phyloP scores from a whole-genome alignment of 2,329 filamentous ascomycete genomes.

The Xylaria multiplex region DNA sequence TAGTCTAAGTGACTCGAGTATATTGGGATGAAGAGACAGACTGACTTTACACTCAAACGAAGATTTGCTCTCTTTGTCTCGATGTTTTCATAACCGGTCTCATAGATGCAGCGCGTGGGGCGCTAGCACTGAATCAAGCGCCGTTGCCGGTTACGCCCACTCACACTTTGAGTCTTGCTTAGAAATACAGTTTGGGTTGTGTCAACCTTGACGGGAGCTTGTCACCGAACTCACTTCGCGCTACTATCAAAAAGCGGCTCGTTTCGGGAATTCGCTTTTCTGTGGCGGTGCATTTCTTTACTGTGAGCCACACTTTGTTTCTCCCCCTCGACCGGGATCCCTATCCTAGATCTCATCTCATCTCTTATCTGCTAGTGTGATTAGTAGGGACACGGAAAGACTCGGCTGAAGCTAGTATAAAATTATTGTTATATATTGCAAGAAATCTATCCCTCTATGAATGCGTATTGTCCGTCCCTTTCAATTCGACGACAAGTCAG shows the following conservation, averaged over 20 bases:
- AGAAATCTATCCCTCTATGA: slow-evolving; percentile 16
- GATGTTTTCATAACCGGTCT: slow-evolving; percentile 35
- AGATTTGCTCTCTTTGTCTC: background rate
- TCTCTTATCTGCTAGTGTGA: slow-evolving; percentile 1
- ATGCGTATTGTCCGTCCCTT: background rate
- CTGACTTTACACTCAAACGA: background rate
- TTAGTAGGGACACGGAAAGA: background rate
- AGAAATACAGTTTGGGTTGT: slow-evolving; percentile 46
- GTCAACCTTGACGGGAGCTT: slow-evolving; percentile 9
- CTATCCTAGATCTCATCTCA: background rate
- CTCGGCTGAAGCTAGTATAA: slow-evolving; percentile 10
- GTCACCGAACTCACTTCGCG: slow-evolving; percentile 24
- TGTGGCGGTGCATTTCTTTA: slow-evolving; percentile 28
- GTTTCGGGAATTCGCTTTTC: slow-evolving; percentile 36
- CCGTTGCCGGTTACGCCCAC: slow-evolving; percentile 41
- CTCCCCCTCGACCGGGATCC: background rate
- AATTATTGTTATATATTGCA: background rate
- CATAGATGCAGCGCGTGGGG: slow-evolving; percentile 29
- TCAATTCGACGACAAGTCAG: background rate
- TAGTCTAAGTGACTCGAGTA: background rate
- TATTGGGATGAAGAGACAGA: slow-evolving; percentile 9
- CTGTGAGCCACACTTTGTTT: slow-evolving; percentile 18
- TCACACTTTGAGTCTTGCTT: slow-evolving; percentile 41
- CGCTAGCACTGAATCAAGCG: slow-evolving; percentile 32
- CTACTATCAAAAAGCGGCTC: slow-evolving; percentile 38